Conservation (phyloP, 768 basidiomycete species). For the Galerina marginata region DNA sequence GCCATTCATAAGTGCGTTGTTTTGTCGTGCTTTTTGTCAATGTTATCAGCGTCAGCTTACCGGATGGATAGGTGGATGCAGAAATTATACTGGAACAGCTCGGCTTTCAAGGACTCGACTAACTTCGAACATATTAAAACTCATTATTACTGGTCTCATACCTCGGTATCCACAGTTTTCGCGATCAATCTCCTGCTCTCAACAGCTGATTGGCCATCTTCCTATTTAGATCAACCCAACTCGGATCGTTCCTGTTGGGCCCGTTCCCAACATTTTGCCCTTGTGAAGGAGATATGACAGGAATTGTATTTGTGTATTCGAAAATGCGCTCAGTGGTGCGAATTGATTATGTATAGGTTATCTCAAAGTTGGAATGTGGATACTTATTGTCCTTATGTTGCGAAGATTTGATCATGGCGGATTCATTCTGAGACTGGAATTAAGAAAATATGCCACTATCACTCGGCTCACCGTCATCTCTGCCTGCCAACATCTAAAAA, state of each 20-base stretch:
- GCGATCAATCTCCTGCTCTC: not conserved
- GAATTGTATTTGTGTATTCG: too few species aligned
- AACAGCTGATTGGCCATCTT: not conserved
- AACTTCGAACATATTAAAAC: constrained; percentile 90
- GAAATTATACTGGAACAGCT: constrained; percentile 89
- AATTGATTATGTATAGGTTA: too few species aligned
- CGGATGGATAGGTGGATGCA: constrained; percentile 66
- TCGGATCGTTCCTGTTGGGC: constrained; percentile 78
- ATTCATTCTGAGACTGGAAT: too few species aligned
- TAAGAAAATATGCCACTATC: too few species aligned
- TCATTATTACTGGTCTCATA: constrained; percentile 72
- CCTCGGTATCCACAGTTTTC: constrained; percentile 37
- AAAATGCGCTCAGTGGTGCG: too few species aligned
- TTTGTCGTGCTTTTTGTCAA: not conserved
- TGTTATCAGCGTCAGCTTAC: not conserved
- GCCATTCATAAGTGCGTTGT: constrained; percentile 65
- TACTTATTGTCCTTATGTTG: too few species aligned
- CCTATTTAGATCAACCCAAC: constrained; percentile 72
- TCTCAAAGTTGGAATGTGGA: too few species aligned
- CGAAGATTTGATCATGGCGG: too few species aligned
- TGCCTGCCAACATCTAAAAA: too few species aligned
- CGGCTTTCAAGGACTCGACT: constrained; percentile 87
- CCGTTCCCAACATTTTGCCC: constrained; percentile 69
- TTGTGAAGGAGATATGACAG: constrained; percentile 35
- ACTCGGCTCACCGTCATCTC: too few species aligned